These are phyloP conservation scores for Musa schizocarpa DNA, from an alignment of 176 grass and related monocot genomes.

Conservation along the genomic window DNA sequence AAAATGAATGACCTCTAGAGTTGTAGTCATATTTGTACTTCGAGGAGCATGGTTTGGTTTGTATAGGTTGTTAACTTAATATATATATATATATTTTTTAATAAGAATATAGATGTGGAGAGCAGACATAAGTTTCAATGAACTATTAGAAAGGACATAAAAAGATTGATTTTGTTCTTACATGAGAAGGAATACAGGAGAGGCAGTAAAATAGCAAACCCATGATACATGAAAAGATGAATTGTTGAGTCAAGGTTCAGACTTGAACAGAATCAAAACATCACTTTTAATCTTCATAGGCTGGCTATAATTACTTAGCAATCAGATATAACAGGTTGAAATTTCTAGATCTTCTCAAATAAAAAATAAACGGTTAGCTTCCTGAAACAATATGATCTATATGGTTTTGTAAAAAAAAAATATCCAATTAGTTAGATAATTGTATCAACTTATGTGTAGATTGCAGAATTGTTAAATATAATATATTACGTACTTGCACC, in stretches of 20 bases:
- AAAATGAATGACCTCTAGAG: no score
- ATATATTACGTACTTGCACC: slow-evolving; percentile 43
- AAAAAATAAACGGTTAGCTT: background rate
- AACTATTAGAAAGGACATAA: background rate
- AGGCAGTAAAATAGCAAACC: background rate
- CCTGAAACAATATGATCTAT: background rate
- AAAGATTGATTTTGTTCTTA: no score
- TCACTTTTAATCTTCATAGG: background rate
- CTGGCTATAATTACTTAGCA: background rate
- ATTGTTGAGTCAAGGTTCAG: background rate
- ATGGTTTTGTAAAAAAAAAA: background rate
- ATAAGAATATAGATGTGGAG: background rate
- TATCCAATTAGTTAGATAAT: no score
- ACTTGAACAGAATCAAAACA: background rate
- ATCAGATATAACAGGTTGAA: background rate
- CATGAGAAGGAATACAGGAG: background rate
- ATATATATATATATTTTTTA: no score
- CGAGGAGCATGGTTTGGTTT: no score
- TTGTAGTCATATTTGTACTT: no score
- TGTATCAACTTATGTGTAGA: background rate
- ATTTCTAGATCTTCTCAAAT: no score
- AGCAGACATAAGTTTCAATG: background rate
- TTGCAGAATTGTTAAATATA: background rate
- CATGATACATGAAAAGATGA: background rate
- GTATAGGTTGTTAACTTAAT: no score